Evolutionary conservation across 306 rosid species (phyloP).

Genomic region (Gastrolobium villosum): DNA sequence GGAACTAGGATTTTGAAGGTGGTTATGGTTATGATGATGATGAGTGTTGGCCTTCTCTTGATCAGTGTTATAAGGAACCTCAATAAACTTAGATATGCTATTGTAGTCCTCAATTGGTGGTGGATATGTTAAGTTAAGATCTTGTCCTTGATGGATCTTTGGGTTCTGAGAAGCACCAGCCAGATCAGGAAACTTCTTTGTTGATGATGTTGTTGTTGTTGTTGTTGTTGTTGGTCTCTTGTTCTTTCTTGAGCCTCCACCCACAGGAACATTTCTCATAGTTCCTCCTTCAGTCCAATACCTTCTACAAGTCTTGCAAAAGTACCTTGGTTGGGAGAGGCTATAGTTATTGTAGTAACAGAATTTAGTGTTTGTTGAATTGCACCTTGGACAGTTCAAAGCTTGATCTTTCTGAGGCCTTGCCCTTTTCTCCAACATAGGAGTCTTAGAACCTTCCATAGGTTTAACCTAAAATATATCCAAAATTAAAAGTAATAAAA

Average conservation of each 20-base stretch:
- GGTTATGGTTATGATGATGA: not conserved
- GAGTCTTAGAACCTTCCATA: slow-evolving; percentile 69
- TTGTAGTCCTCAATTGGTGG: slow-evolving; percentile 54
- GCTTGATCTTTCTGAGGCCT: slow-evolving; percentile 88
- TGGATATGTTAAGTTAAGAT: slow-evolving; percentile 87
- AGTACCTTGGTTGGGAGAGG: slow-evolving; percentile 94
- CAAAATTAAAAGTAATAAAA: slow-evolving; percentile 33
- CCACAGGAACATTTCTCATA: slow-evolving; percentile 93
- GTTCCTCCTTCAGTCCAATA: slow-evolving; percentile 99
- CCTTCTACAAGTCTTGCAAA: slow-evolving; percentile 96
- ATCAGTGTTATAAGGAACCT: slow-evolving; percentile 49
- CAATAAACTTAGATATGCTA: slow-evolving; percentile 60
- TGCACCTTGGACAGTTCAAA: slow-evolving; percentile 96
- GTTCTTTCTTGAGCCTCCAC: slow-evolving; percentile 98
- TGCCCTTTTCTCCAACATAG: slow-evolving; percentile 71
- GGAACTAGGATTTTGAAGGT: slow-evolving; percentile 52
- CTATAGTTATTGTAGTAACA: slow-evolving; percentile 97
- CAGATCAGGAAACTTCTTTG: slow-evolving; percentile 59
- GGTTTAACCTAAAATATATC: slow-evolving; percentile 51
- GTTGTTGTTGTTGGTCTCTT: slow-evolving; percentile 70
- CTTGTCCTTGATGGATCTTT: slow-evolving; percentile 84
- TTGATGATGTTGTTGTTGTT: slow-evolving; percentile 51
- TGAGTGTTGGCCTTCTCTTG: slow-evolving; percentile 33
- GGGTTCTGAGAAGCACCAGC: slow-evolving; percentile 65
- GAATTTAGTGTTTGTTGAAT: slow-evolving; percentile 93